A percentile compares a stretch with the other conserved stretches of the same genome.
Conservation (phyloP, 2,329 filamentous ascomycete species). For the Huntiella savannae region DNA sequence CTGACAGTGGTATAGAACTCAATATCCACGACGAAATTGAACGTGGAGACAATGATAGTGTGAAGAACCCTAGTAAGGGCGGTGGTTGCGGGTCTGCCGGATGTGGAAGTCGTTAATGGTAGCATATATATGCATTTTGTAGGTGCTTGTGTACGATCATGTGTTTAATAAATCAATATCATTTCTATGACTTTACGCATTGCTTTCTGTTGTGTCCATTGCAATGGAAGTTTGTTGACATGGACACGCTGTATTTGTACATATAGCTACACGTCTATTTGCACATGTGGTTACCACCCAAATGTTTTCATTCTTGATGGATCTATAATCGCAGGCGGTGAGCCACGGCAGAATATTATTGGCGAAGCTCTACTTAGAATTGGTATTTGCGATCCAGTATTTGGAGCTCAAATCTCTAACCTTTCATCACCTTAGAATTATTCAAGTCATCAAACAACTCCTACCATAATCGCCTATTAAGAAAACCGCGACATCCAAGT, state of each 20-base stretch:
- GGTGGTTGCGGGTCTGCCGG: constrained; percentile 1
- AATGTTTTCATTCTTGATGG: too few species aligned
- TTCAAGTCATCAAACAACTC: neutral
- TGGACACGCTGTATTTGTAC: too few species aligned
- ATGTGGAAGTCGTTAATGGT: constrained; percentile 10
- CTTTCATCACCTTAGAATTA: too few species aligned
- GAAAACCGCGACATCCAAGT: neutral
- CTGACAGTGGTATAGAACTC: constrained; percentile 37
- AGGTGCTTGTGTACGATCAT: neutral
- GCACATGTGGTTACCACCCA: too few species aligned
- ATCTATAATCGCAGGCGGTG: constrained; percentile 3
- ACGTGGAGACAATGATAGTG: constrained; percentile 77
- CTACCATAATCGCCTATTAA: neutral
- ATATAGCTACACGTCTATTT: too few species aligned
- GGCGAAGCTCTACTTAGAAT: neutral
- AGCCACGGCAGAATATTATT: constrained; percentile 7
- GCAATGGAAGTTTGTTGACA: too few species aligned
- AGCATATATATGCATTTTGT: neutral
- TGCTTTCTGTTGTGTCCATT: too few species aligned
- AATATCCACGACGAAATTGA: constrained; percentile 84
- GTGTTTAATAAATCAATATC: neutral
- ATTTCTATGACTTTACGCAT: too few species aligned
- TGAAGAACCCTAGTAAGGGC: constrained; percentile 31
- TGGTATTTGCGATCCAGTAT: neutral
- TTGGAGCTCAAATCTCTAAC: too few species aligned